phyloP scores from a whole-genome alignment of 345 rosid genomes.

The Excoecaria agallocha region DNA sequence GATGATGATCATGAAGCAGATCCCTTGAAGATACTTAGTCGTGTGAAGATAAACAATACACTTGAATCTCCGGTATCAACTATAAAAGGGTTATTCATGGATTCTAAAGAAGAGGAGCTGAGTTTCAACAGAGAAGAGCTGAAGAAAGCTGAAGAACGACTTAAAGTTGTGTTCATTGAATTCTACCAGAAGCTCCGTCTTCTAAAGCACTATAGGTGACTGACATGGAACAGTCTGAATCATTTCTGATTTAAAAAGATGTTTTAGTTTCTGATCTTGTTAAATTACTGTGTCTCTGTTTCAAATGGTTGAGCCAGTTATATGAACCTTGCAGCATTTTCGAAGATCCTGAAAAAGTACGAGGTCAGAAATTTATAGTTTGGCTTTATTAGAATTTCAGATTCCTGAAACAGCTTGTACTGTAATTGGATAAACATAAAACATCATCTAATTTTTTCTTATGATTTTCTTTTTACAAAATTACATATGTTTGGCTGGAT shows the following conservation, averaged over 20 bases:
- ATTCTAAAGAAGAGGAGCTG: constrained; percentile 53
- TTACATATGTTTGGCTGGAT: neutral
- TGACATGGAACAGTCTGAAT: constrained; percentile 10
- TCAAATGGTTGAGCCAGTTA: constrained; percentile 45
- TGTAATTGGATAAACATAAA: too few relatives aligned
- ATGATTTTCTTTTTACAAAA: neutral
- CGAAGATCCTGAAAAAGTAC: constrained; percentile 68
- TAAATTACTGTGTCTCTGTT: too few relatives aligned
- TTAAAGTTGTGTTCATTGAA: constrained; percentile 48
- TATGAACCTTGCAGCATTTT: constrained; percentile 71
- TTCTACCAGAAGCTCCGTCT: constrained; percentile 72
- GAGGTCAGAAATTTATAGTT: constrained; percentile 41
- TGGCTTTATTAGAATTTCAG: neutral
- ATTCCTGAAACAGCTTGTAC: neutral
- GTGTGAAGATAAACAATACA: constrained; percentile 55
- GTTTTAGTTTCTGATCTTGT: neutral
- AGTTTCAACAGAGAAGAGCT: constrained; percentile 48
- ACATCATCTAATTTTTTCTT: too few relatives aligned
- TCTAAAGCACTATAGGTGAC: constrained; percentile 60
- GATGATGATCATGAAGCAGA: constrained; percentile 29
- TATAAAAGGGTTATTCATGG: constrained; percentile 54
- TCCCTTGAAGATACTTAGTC: constrained; percentile 51
- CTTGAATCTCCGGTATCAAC: constrained; percentile 60
- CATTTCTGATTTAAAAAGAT: neutral
- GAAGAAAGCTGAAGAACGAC: constrained; percentile 50